Evolutionary conservation across 192 early-diverging fungal genomes (phyloP), one percentile per base, ranked within the genome.

Genomic region (Helicostylum pulchrum): DNA sequence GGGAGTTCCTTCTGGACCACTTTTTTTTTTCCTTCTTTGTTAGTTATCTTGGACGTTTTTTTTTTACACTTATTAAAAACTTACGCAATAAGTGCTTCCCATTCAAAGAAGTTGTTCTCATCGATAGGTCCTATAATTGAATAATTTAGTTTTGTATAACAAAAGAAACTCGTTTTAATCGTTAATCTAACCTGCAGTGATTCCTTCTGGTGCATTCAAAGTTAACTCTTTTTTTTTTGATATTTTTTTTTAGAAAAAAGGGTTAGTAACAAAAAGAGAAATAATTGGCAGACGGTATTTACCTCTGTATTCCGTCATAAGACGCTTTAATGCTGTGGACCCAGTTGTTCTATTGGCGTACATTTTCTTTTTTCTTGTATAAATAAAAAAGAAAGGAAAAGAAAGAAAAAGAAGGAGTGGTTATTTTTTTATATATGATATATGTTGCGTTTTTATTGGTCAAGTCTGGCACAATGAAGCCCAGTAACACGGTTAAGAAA

Each of bases 301-400:
- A 90, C 90, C 91, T 81, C 80, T 87, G 77, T 97, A 97, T 72
- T 97, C 95, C 10, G 87, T 94, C 91, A 94, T 94, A 51, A 97
- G 79, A 60, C 94, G 84, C 78, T 92, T 93, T 43, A 94, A 72
- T 39, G 92, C 92, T 23, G 92, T 89, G 14, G 90, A 83, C 55
- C 88, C 87, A 57, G 77, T 74, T 58, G 49, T 21, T 53, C 53
- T 62, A 56, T 20, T 52, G 54, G 53, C 23, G 19, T 71, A 76
- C 67, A 68, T 70, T 15, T 63, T 26, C n/a, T n/a, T 39, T 39
- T 39, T 39, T 39, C 9, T 39, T 39, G 9, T 39, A 0, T 39
- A 39, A 39, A 9, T 47, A 34, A 47, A 61, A 44, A 44, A 49
- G 11, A 39, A 53, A 51, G 52, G 68, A 17, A 60, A 56, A 61